Conservation (phyloP, 2,329 filamentous ascomycete species). For the Trichoderma sp. region DNA sequence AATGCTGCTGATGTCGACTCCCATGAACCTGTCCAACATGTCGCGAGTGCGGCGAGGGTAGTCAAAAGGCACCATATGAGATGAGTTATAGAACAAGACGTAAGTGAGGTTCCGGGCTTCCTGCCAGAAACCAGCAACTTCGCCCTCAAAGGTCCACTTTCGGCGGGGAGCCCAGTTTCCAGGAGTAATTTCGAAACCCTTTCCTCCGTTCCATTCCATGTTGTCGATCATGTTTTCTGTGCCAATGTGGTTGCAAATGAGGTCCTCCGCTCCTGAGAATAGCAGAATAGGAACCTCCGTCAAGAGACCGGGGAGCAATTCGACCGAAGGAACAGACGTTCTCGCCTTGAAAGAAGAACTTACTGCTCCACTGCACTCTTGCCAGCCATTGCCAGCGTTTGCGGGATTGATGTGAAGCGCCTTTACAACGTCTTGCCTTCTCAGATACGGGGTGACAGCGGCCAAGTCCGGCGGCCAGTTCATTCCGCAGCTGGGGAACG, state of each 20-base stretch:
- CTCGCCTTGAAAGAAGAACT: constrained; percentile 67
- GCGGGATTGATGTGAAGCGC: constrained; percentile 82
- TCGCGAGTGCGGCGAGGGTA: constrained; percentile 82
- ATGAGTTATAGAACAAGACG: constrained; percentile 91
- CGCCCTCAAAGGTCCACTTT: constrained; percentile 91
- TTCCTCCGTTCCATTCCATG: constrained; percentile 88
- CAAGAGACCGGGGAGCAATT: constrained; percentile 76
- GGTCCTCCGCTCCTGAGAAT: constrained; percentile 90
- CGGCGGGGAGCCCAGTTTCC: constrained; percentile 90
- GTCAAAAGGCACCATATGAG: constrained; percentile 98
- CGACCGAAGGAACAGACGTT: constrained; percentile 71
- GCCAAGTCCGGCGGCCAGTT: constrained; percentile 92
- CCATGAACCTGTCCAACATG: constrained; percentile 97
- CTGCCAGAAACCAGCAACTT: constrained; percentile 89
- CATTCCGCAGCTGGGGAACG: constrained; percentile 86
- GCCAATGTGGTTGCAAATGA: constrained; percentile 96
- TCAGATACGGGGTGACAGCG: constrained; percentile 79
- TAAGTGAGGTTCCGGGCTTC: constrained; percentile 94
- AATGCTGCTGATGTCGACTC: constrained; percentile 85
- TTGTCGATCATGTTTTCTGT: constrained; percentile 90
- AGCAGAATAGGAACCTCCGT: constrained; percentile 76
- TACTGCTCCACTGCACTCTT: constrained; percentile 83
- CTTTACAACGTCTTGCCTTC: constrained; percentile 71
- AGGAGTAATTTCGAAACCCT: constrained; percentile 84
- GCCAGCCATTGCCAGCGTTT: constrained; percentile 80